phyloP scores from a whole-genome alignment of 2,329 filamentous ascomycete genomes.

The Tolypocladium cylindrosporum region DNA sequence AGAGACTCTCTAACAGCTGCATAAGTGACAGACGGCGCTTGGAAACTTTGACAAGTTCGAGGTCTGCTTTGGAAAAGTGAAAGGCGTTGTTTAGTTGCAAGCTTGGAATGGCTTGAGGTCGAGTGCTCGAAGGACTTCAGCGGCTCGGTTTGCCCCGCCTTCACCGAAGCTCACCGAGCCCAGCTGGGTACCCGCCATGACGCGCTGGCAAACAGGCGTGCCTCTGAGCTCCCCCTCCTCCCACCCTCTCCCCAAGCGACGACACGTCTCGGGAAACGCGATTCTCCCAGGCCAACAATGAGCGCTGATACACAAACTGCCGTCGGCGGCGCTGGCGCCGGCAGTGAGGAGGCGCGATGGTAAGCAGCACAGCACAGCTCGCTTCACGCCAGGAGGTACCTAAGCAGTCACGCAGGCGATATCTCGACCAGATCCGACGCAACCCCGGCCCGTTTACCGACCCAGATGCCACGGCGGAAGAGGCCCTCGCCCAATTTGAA shows the following conservation, averaged over 20 bases:
- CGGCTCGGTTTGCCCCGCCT: conserved; percentile 16
- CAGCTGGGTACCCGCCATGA: background rate
- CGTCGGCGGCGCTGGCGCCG: conserved; percentile 1
- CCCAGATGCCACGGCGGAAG: conserved; percentile 41
- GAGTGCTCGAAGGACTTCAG: background rate
- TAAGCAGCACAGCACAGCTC: conserved; percentile 7
- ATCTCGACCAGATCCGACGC: conserved; percentile 72
- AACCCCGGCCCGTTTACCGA: conserved; percentile 75
- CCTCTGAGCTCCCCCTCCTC: background rate
- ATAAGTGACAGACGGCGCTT: background rate
- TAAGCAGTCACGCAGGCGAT: conserved; percentile 47
- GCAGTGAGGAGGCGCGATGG: conserved; percentile 24
- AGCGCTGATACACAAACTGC: conserved; percentile 11
- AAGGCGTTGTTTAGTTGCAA: background rate
- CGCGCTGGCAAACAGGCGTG: background rate
- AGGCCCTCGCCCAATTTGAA: conserved; percentile 48
- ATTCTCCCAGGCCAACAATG: conserved; percentile 10
- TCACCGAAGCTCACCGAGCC: conserved; percentile 21
- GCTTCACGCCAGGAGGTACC: background rate
- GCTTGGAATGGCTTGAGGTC: background rate
- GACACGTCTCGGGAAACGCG: background rate
- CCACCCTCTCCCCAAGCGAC: background rate
- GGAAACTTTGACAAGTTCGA: background rate
- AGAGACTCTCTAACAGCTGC: background rate
- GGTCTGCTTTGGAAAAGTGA: background rate